Evolutionary conservation across 1,284 basidiomycete species (phyloP).

Genomic region (Sporisorium exsertum): DNA sequence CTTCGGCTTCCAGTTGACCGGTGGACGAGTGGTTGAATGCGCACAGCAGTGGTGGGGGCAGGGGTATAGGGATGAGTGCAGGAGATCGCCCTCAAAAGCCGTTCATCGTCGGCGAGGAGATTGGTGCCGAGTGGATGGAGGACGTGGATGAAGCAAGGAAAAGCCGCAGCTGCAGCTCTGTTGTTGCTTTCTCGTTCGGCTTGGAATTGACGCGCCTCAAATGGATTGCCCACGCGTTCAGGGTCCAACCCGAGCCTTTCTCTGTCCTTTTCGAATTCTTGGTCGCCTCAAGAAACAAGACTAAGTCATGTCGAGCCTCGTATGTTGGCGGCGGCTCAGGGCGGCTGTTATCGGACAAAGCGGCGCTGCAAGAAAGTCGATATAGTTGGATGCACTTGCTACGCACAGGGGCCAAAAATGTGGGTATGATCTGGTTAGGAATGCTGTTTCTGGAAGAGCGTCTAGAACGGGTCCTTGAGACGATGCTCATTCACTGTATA

Average conservation of each 20-base stretch:
- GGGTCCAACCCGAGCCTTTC: background rate
- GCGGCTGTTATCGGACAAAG: too few species aligned
- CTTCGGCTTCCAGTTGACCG: background rate
- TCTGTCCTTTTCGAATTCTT: too few species aligned
- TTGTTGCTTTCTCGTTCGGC: too few species aligned
- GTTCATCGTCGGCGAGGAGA: background rate
- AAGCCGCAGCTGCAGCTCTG: background rate
- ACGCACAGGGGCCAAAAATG: too few species aligned
- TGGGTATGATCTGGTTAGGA: background rate
- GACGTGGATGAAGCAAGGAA: background rate
- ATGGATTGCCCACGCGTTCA: constrained; percentile 5
- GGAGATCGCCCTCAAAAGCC: background rate
- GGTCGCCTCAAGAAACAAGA: background rate
- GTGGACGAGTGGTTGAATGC: background rate
- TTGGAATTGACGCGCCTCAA: constrained; percentile 2
- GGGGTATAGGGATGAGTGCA: background rate
- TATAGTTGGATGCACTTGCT: too few species aligned
- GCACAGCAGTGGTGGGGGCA: background rate
- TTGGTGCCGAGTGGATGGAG: background rate
- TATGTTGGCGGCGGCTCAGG: background rate
- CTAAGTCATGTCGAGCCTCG: background rate
- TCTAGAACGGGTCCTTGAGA: constrained; percentile 4
- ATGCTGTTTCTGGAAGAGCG: background rate
- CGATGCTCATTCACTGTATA: too few species aligned
- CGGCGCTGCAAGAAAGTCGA: background rate